Conservation (phyloP, 2,329 filamentous ascomycete species). For the Elsinoe fawcettii region DNA sequence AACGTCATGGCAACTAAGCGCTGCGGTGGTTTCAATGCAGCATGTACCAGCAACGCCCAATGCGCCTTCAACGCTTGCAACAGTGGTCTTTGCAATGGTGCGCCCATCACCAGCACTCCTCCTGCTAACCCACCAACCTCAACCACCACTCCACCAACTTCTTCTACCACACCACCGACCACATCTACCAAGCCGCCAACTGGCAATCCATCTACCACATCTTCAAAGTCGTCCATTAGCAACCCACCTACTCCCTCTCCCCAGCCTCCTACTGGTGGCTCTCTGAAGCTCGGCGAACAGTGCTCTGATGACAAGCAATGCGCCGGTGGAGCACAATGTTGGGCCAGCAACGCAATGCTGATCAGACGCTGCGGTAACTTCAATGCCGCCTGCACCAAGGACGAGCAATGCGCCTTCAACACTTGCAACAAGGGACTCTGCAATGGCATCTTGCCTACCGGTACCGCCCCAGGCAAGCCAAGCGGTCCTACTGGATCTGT, state of each 20-base stretch:
- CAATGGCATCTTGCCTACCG: constrained; percentile 19
- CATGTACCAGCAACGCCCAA: constrained; percentile 20
- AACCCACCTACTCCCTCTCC: no score
- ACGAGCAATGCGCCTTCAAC: constrained; percentile 23
- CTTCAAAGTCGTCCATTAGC: no score
- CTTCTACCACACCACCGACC: no score
- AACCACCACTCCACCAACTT: no score
- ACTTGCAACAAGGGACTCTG: constrained; percentile 23
- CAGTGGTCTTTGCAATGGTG: constrained; percentile 22
- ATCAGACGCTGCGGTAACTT: constrained; percentile 18
- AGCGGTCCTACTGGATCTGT: neutral
- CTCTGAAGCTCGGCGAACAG: constrained; percentile 20
- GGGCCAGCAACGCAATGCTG: constrained; percentile 17
- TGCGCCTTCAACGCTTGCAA: constrained; percentile 25
- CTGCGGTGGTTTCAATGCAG: constrained; percentile 25
- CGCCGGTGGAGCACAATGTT: constrained; percentile 21
- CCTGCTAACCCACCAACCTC: no score
- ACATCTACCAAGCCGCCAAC: no score
- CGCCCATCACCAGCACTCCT: constrained; percentile 17
- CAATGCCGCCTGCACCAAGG: constrained; percentile 21
- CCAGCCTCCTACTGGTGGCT: constrained; percentile 17
- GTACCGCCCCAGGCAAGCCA: neutral
- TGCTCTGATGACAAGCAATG: constrained; percentile 21
- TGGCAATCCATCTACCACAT: no score
- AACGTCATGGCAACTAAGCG: constrained; percentile 17